These are phyloP conservation scores for Aspergillus unguis DNA, from an alignment of 2,329 filamentous ascomycete genomes.

Conservation along the genomic window DNA sequence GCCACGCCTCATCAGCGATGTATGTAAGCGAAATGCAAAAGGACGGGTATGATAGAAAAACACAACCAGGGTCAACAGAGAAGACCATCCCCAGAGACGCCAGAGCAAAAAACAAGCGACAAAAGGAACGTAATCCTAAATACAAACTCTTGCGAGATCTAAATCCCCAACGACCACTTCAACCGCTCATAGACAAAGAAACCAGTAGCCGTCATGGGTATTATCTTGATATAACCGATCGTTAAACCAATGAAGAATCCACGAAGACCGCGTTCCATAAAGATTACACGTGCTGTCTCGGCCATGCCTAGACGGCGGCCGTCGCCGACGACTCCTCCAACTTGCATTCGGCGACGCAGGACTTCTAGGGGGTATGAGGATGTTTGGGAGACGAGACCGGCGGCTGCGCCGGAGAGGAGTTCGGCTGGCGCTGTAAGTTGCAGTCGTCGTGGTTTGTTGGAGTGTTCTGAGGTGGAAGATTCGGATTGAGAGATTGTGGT, in stretches of 20 bases:
- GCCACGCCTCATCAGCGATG: conserved; percentile 11
- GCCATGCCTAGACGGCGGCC: conserved; percentile 72
- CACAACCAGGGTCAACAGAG: conserved; percentile 15
- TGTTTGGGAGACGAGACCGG: conserved; percentile 86
- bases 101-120: background rate
- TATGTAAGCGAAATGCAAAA: conserved; percentile 18
- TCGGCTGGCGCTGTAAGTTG: conserved; percentile 82
- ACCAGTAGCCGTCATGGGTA: conserved; percentile 78
- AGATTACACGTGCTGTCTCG: conserved; percentile 75
- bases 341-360: conserved; percentile 89
- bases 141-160: conserved; percentile 12
- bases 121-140: conserved; percentile 2
- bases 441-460: conserved; percentile 57
- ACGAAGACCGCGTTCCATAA: conserved; percentile 67
- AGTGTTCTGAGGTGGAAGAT: conserved; percentile 29
- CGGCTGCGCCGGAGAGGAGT: conserved; percentile 75
- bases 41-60: conserved; percentile 16
- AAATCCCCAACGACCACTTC: conserved; percentile 66
- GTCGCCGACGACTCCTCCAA: conserved; percentile 89
- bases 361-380: conserved; percentile 93
- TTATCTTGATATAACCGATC: conserved; percentile 91
- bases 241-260: conserved; percentile 92
- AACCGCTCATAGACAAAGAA: conserved; percentile 67
- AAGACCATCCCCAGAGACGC: conserved; percentile 13
- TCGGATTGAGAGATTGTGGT: conserved; percentile 68